phyloP scores from a whole-genome alignment of 306 rosid genomes.

The Begonia masoniana region DNA sequence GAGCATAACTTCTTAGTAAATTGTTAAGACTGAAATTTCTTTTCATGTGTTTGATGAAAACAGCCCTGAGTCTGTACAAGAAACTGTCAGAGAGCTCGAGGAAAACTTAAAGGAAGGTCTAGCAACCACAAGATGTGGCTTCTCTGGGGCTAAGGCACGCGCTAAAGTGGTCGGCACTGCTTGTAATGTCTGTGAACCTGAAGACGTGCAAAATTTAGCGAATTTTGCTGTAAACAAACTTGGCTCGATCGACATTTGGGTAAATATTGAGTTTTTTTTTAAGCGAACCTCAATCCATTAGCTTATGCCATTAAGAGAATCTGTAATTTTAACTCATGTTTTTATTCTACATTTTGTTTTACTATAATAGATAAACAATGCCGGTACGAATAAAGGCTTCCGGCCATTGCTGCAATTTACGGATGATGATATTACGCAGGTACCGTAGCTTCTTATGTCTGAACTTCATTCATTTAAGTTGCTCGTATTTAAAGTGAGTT shows the following conservation, averaged over 20 bases:
- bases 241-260: conserved; percentile 86
- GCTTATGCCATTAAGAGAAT: neutral
- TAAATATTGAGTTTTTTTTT: conserved; percentile 18
- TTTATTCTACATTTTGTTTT: too few species aligned
- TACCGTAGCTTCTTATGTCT: conserved; percentile 6
- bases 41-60: conserved; percentile 20
- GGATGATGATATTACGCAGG: conserved; percentile 91
- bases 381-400: conserved; percentile 89
- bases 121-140: conserved; percentile 27
- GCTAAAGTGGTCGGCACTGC: conserved; percentile 83
- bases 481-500: neutral
- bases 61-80: conserved; percentile 70
- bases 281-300: neutral
- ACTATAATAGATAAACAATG: conserved; percentile 63
- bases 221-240: conserved; percentile 50
- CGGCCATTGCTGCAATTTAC: conserved; percentile 81
- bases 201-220: conserved; percentile 62
- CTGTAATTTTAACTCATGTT: too few species aligned
- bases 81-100: conserved; percentile 69
- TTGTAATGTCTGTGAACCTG: conserved; percentile 70
- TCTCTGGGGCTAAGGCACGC: conserved; percentile 32
- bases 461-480: neutral
- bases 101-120: conserved; percentile 69
- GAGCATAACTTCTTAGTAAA: too few species aligned
- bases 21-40: too few species aligned